Evolutionary conservation across 2,329 filamentous ascomycete species (phyloP).

Genomic region (Aspergillus ochraceus): DNA sequence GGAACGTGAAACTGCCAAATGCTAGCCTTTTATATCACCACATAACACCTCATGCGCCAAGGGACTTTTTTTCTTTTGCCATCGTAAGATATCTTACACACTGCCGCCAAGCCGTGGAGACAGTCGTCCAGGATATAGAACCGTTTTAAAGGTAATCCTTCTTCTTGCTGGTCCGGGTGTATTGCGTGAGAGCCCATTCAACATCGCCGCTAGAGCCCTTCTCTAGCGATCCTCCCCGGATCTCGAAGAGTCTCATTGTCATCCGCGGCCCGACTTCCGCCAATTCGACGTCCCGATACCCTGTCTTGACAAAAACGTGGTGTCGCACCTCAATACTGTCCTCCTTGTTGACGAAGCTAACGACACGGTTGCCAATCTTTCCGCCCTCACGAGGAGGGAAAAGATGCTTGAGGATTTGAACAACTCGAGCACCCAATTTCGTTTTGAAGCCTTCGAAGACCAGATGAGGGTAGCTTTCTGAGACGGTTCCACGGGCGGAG

Average conservation of each 20-base stretch:
- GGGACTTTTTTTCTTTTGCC: conserved; percentile 22
- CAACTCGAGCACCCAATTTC: conserved; percentile 74
- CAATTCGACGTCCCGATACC: conserved; percentile 84
- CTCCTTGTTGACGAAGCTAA: conserved; percentile 93
- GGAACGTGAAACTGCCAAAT: conserved; percentile 17
- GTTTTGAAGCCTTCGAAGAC: conserved; percentile 94
- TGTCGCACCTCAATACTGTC: conserved; percentile 85
- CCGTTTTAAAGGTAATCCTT: conserved; percentile 78
- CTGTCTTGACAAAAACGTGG: conserved; percentile 90
- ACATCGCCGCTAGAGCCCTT: conserved; percentile 88
- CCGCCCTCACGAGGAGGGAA: conserved; percentile 87
- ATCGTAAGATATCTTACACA: conserved; percentile 17
- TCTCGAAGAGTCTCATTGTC: conserved; percentile 97
- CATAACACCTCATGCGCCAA: conserved; percentile 35
- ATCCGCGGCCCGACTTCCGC: conserved; percentile 90
- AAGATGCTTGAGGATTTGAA: conserved; percentile 88
- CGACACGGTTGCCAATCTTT: conserved; percentile 82
- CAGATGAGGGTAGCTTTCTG: conserved; percentile 88
- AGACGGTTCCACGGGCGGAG: conserved; percentile 80
- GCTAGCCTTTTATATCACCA: conserved; percentile 22
- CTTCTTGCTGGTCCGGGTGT: conserved; percentile 89
- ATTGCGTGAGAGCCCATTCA: conserved; percentile 95
- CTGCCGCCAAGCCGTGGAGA: conserved; percentile 12
- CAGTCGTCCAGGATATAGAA: conserved; percentile 15
- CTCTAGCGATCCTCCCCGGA: conserved; percentile 84